Base-by-base conservation (phyloP, 306 rosid species). In the Vigna trinervia region DNA sequence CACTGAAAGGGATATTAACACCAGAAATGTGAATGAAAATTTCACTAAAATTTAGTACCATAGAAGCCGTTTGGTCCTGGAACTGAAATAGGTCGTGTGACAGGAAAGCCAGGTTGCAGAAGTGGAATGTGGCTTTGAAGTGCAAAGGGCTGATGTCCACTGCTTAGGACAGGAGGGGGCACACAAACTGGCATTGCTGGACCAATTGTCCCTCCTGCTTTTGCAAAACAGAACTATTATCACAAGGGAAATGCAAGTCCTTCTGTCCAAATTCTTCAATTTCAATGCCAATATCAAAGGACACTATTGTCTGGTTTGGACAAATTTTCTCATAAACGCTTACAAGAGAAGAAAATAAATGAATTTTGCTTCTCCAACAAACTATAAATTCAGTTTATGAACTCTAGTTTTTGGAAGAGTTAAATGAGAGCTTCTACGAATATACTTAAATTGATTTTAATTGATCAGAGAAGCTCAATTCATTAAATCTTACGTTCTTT, bases 181-280 rank as follows among this genome's bases (percentile, higher is more conserved):
- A 83, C 85, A 50, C 86, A 84, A 28, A 86, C 69, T 75, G 85
- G 96, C 87, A 91, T 77, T 47, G 89, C 84, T 81, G 87, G 96
- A 77, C 85, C 85, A 69, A 81, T 74, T 73, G 86, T 67, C 62
- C 74, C 77, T 71, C 90, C 98, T 93, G 89, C 83, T 80, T 81
- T 52, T 26, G 63, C 22, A 53, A 73, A 41, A 54, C 77, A 69
- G 58, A 60, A 71, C 46, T 34, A 56, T 61, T 54, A 78, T 54
- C 23, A 6, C 38, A 46, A 62, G 69, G 51, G 38, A 75, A 63
- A 54, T 48, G 64, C 15, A 56, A 5, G 19, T 36, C 41, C 41
- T 36, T 36, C 6, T 36, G 41, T 51, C 70, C 23, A 77, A 17
- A 20, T n/a, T 67, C 58, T 71, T 30, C 64, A 48, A 66, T 50